These are phyloP conservation scores for Pseudocercospora crystallina DNA, from an alignment of 2,329 filamentous ascomycete species.

Conservation along the genomic window DNA sequence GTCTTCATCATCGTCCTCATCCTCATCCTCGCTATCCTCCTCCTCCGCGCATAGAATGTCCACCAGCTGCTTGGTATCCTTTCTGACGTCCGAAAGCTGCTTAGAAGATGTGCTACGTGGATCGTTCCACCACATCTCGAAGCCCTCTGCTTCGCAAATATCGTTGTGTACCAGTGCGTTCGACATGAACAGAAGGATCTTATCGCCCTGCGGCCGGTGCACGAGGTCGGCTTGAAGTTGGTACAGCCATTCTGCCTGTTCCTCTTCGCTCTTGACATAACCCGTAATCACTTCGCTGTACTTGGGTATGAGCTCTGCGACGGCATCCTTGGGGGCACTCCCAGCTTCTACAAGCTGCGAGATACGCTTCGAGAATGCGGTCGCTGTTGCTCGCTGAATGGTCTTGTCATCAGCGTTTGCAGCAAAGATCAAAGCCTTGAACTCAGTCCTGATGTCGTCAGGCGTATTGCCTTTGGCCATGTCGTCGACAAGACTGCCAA, in stretches of 20 bases:
- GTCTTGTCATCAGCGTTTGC: conserved; percentile 87
- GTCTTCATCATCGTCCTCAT: conserved; percentile 42
- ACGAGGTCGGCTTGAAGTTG: conserved; percentile 78
- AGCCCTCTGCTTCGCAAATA: conserved; percentile 83
- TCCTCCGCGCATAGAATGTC: conserved; percentile 76
- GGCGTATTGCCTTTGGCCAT: conserved; percentile 69
- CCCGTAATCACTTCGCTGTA: conserved; percentile 62
- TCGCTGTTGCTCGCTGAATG: conserved; percentile 81
- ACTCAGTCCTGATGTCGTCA: conserved; percentile 89
- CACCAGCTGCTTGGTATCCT: conserved; percentile 74
- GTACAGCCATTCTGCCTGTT: conserved; percentile 83
- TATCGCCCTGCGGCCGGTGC: conserved; percentile 62
- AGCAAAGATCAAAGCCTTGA: conserved; percentile 87
- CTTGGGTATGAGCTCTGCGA: conserved; percentile 43
- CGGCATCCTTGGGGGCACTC: conserved; percentile 40
- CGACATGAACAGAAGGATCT: conserved; percentile 71
- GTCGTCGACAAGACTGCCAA: conserved; percentile 81
- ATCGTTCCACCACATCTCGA: conserved; percentile 86
- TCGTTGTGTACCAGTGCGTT: conserved; percentile 86
- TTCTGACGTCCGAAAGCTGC: conserved; percentile 68
- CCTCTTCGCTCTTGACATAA: conserved; percentile 55
- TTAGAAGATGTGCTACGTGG: conserved; percentile 66
- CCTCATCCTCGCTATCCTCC: conserved; percentile 64
- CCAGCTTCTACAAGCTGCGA: conserved; percentile 62
- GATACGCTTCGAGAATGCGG: conserved; percentile 80